These are phyloP conservation scores for Aureobasidium mangrovei DNA, from an alignment of 2,329 filamentous ascomycete species.

Conservation along the genomic window DNA sequence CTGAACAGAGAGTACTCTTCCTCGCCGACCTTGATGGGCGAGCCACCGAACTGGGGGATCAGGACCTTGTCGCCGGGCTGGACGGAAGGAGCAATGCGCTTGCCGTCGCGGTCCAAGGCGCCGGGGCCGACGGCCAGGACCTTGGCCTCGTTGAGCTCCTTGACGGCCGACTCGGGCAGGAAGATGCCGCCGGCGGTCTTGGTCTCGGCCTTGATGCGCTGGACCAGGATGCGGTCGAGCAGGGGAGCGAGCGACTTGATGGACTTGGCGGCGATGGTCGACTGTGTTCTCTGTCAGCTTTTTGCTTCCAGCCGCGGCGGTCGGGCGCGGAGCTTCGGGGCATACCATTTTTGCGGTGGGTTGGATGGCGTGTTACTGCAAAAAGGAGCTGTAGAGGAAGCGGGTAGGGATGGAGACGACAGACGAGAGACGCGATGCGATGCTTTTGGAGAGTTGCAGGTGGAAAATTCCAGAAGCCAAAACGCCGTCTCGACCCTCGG, in stretches of 20 bases:
- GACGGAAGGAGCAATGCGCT: conserved; percentile 79
- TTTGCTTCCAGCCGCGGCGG: not conserved
- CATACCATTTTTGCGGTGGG: conserved; percentile 21
- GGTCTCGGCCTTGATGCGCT: conserved; percentile 93
- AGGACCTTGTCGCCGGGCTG: conserved; percentile 79
- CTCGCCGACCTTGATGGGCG: conserved; percentile 92
- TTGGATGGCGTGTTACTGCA: not conserved
- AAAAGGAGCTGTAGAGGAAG: not conserved
- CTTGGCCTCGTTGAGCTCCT: conserved; percentile 97
- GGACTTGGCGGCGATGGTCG: conserved; percentile 64
- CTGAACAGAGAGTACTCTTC: conserved; percentile 95
- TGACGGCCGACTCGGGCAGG: conserved; percentile 91
- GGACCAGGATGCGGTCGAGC: conserved; percentile 94
- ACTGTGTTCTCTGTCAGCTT: conserved; percentile 18
- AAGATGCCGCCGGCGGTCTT: conserved; percentile 97
- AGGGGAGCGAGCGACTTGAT: conserved; percentile 93
- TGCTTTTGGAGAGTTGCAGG: conserved; percentile 4
- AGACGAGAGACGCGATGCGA: not conserved
- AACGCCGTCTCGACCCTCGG: conserved; percentile 2
- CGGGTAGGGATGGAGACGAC: not conserved
- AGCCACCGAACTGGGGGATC: conserved; percentile 92
- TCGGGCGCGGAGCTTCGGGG: not conserved
- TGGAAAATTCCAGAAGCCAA: conserved; percentile 9
- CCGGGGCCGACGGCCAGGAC: conserved; percentile 93
- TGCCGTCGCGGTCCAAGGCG: conserved; percentile 76